Base-by-base conservation (phyloP, 2,329 filamentous ascomycete species). In the Blastomyces silverae region DNA sequence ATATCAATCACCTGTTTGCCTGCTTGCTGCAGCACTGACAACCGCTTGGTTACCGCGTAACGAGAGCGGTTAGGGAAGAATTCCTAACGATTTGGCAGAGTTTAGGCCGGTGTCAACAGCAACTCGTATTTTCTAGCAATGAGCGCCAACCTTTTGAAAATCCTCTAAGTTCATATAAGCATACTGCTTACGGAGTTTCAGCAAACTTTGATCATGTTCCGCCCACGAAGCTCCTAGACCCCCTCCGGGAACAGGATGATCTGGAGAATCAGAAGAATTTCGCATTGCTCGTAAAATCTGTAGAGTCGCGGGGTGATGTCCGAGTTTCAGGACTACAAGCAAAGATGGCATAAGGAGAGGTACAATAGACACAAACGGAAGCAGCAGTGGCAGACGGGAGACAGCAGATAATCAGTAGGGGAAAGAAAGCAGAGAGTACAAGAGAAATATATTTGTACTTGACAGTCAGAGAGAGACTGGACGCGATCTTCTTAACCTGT, bases 71-170 rank as follows among this genome's bases (percentile, higher is more conserved):
- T 22, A 17, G 31, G 48, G 37, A 22, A 63, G 22, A 55, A 44
- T 13, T 5, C 3, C 48, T 63, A 56, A 8, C 39, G 25, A 28
- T 34, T 25, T 52, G 28, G 31, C 28, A 56, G 10, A 28, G 22
- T 50, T 50, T 25, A 25, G 48, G 48, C 10, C n/a, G 48, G 48
- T 25, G 48, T 52, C 22, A 52, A 11, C 3, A 52, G 48, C 48
- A 52, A 15, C 48, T 28, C 48, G 25, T 28, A 0, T 52, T 25
- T 56, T 34, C 25, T 8, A 37, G 15, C 8, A 28, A n/a, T 37
- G 15, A 56, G 8, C 10, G 34, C 61, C n/a, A 1, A 63, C 61
- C 22, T 63, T 31, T 55, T 56, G 46, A 44, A 63, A 37, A 28
- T 63, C 44, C 5, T 34, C 20, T 50, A 50, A 7, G 2, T 15